These are phyloP conservation scores for Aspergillus proliferans DNA, from an alignment of 2,329 filamentous ascomycete genomes.

Conservation along the genomic window DNA sequence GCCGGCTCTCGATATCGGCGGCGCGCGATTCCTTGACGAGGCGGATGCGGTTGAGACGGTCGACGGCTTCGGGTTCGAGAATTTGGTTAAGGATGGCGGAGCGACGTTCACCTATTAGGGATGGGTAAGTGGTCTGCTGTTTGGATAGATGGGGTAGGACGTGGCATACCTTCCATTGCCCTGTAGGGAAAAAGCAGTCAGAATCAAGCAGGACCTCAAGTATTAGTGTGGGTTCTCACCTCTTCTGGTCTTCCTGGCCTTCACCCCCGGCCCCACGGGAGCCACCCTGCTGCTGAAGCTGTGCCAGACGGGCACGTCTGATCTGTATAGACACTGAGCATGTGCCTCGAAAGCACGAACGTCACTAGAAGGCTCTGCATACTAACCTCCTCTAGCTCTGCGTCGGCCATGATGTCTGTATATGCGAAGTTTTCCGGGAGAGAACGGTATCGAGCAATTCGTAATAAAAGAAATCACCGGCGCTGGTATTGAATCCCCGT, in stretches of 20 bases:
- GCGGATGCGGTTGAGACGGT: slow-evolving; percentile 87
- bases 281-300: slow-evolving; percentile 73
- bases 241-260: slow-evolving; percentile 59
- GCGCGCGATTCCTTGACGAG: slow-evolving; percentile 92
- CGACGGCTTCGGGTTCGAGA: slow-evolving; percentile 85
- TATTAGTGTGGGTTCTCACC: slow-evolving; percentile 42
- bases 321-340: slow-evolving; percentile 53
- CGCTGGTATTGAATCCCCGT: too few relatives aligned
- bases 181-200: slow-evolving; percentile 18
- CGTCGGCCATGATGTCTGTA: slow-evolving; percentile 52
- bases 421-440: background rate
- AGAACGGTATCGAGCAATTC: too few relatives aligned
- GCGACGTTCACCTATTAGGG: slow-evolving; percentile 25
- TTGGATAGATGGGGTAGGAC: background rate
- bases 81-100: slow-evolving; percentile 74
- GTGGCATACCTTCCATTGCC: slow-evolving; percentile 23
- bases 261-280: slow-evolving; percentile 45
- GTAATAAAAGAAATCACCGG: background rate
- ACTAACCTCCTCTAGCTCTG: slow-evolving; percentile 58
- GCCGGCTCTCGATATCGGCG: slow-evolving; percentile 80
- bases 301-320: slow-evolving; percentile 82
- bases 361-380: background rate
- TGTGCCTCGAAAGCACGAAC: background rate
- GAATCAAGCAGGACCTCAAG: background rate
- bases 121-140: slow-evolving; percentile 2